These are phyloP conservation scores for Scutellaria galericulata DNA, from an alignment of 257 asterid genomes.

Conservation along the genomic window DNA sequence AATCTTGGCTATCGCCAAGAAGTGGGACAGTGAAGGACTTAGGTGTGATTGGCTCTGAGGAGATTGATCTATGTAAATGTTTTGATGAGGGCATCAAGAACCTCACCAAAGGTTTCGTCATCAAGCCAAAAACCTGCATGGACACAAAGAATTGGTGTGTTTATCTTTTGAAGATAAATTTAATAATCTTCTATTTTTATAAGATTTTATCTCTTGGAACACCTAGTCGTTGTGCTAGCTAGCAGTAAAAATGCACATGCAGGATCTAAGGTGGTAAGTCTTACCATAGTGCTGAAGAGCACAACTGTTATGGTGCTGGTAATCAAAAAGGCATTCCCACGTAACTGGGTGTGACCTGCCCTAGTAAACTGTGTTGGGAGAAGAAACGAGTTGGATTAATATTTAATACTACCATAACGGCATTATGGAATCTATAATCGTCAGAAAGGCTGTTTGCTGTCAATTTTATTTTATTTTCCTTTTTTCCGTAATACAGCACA, in stretches of 20 bases:
- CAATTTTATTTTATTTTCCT: not conserved
- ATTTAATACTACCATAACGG: not conserved
- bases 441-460: not conserved
- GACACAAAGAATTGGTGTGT: not conserved
- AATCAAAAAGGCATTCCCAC: slow-evolving; percentile 80
- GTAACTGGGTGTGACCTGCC: slow-evolving; percentile 77
- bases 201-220: too few species aligned
- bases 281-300: slow-evolving; percentile 91
- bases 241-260: not conserved
- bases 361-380: slow-evolving; percentile 69
- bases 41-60: slow-evolving; percentile 74
- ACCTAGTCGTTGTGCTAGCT: not conserved
- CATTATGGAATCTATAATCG: too few species aligned
- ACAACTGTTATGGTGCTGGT: slow-evolving; percentile 92
- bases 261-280: slow-evolving; percentile 40
- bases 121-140: slow-evolving; percentile 80
- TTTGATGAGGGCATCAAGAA: slow-evolving; percentile 66
- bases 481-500: slow-evolving; percentile 3
- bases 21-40: slow-evolving; percentile 76
- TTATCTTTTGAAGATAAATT: not conserved
- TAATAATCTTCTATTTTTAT: too few species aligned
- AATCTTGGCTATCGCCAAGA: slow-evolving; percentile 51
- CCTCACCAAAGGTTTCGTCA: slow-evolving; percentile 79
- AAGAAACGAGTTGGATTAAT: not conserved
- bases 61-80: slow-evolving; percentile 51